These are phyloP conservation scores for Aureobasidium sp. DNA, from an alignment of 2,329 filamentous ascomycete genomes.

Conservation along the genomic window DNA sequence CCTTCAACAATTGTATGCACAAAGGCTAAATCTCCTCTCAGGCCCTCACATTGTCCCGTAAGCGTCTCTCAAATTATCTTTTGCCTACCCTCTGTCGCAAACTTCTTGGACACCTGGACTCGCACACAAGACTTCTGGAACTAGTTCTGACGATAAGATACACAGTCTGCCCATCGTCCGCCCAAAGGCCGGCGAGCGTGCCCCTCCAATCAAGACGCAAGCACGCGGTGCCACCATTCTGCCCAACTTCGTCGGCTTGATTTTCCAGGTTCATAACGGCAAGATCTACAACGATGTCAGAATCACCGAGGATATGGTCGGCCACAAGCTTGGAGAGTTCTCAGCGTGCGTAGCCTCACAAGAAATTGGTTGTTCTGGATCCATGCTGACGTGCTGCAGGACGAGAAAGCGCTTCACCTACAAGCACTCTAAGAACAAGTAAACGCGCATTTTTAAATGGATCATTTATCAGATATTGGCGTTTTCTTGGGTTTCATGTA, in stretches of 20 bases:
- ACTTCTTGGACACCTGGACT: slow-evolving; percentile 2
- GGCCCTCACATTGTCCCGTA: slow-evolving; percentile 67
- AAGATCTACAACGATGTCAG: slow-evolving; percentile 75
- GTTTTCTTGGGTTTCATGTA: slow-evolving; percentile 1
- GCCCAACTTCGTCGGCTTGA: slow-evolving; percentile 83
- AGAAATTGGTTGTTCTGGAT: neutral
- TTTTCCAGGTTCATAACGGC: slow-evolving; percentile 87
- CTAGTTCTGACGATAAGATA: neutral
- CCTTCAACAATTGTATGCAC: neutral
- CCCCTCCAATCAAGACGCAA: slow-evolving; percentile 73
- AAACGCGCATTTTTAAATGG: neutral
- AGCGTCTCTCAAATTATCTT: slow-evolving; percentile 25
- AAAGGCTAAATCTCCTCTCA: slow-evolving; percentile 26
- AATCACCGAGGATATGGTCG: slow-evolving; percentile 94
- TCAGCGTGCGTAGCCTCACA: slow-evolving; percentile 57
- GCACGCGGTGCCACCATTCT: slow-evolving; percentile 83
- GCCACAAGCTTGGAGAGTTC: slow-evolving; percentile 90
- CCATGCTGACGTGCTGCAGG: slow-evolving; percentile 32
- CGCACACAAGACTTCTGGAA: neutral
- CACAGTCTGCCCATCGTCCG: slow-evolving; percentile 56
- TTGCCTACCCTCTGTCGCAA: slow-evolving; percentile 6
- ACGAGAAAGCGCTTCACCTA: slow-evolving; percentile 62
- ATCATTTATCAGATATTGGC: neutral
- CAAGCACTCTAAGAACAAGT: slow-evolving; percentile 66
- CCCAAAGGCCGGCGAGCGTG: slow-evolving; percentile 54